Evolutionary conservation across 345 rosid genomes (phyloP).

Genomic region (Bruguiera parviflora): DNA sequence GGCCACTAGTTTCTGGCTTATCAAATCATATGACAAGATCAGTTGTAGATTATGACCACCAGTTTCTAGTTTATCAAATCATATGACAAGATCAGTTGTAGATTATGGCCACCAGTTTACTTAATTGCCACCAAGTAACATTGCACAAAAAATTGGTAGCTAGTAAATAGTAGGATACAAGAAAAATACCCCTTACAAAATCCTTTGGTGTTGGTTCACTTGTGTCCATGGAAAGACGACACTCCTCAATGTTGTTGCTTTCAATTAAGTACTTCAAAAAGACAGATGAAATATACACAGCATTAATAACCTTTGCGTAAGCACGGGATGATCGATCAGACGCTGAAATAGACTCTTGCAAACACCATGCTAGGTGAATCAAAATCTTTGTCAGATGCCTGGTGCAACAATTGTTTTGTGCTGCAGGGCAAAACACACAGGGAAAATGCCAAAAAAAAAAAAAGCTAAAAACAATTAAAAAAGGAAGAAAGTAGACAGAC

Average conservation of each 20-base stretch:
- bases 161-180: background rate
- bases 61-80: background rate
- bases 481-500: background rate
- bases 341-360: conserved; percentile 60
- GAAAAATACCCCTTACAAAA: conserved; percentile 49
- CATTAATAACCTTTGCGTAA: conserved; percentile 67
- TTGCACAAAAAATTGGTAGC: background rate
- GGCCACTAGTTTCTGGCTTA: background rate
- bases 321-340: conserved; percentile 40
- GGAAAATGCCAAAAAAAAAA: background rate
- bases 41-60: too few relatives aligned
- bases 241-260: conserved; percentile 46
- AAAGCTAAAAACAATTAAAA: background rate
- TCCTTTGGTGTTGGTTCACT: conserved; percentile 57
- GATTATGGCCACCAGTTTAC: background rate
- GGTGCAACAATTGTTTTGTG: conserved; percentile 63
- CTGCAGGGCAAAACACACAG: conserved; percentile 35
- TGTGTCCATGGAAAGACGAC: conserved; percentile 59
- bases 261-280: conserved; percentile 76
- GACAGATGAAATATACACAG: conserved; percentile 68
- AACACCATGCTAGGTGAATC: conserved; percentile 76
- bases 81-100: too few relatives aligned
- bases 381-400: conserved; percentile 86
- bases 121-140: background rate
- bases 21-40: too few relatives aligned